Conservation (phyloP, 805 yeast species). For the Ogataea populi-albae region DNA sequence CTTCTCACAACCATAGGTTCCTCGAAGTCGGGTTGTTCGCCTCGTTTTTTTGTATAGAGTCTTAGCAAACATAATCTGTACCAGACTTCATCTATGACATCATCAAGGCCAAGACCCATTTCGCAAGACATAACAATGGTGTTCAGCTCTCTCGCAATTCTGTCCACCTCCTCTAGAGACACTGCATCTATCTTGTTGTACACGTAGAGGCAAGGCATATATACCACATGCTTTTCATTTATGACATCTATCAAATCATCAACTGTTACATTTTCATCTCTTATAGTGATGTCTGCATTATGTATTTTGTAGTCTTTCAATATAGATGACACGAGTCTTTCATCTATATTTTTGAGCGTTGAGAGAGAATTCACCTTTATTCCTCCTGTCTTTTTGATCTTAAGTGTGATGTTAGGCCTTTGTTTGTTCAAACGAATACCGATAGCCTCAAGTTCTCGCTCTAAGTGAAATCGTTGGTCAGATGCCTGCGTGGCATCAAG, state of each 20-base stretch:
- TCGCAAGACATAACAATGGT: slow-evolving; percentile 94
- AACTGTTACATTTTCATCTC: slow-evolving; percentile 86
- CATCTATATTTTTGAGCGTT: slow-evolving; percentile 81
- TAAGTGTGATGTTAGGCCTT: slow-evolving; percentile 77
- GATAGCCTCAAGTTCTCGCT: slow-evolving; percentile 86
- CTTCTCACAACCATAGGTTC: slow-evolving; percentile 91
- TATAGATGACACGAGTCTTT: slow-evolving; percentile 71
- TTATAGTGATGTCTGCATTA: slow-evolving; percentile 87
- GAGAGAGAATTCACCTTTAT: slow-evolving; percentile 75
- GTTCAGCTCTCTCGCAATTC: slow-evolving; percentile 88
- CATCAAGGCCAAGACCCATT: slow-evolving; percentile 79
- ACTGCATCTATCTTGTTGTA: slow-evolving; percentile 96
- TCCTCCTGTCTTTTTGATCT: slow-evolving; percentile 86
- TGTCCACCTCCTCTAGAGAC: slow-evolving; percentile 88
- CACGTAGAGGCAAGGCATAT: slow-evolving; percentile 87
- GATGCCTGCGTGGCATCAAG: slow-evolving; percentile 93
- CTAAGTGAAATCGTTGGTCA: slow-evolving; percentile 83
- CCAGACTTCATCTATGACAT: slow-evolving; percentile 92
- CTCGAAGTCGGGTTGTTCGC: slow-evolving; percentile 70
- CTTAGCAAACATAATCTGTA: slow-evolving; percentile 75
- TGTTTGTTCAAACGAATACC: slow-evolving; percentile 85
- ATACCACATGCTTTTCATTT: slow-evolving; percentile 82
- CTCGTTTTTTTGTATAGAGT: slow-evolving; percentile 85
- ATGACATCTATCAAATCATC: slow-evolving; percentile 92
- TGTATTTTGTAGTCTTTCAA: slow-evolving; percentile 85